Evolutionary conservation across 129 eudicot genomes (phyloP).

Genomic region (Tagetes erecta): DNA sequence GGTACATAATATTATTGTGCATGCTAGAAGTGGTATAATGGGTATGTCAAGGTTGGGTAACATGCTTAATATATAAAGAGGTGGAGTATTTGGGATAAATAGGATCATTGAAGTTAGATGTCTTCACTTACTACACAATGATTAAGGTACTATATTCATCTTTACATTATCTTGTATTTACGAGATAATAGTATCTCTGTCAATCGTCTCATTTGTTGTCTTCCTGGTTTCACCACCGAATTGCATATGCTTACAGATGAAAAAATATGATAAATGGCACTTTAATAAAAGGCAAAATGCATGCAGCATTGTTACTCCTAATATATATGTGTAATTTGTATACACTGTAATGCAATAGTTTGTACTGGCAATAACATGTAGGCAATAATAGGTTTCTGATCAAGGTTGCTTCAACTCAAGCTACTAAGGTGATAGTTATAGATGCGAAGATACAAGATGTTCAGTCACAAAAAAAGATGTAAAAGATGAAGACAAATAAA

Average conservation of each 20-base stretch:
- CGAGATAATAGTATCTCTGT: neutral
- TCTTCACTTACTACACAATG: conserved; percentile 87
- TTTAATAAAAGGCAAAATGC: conserved; percentile 80
- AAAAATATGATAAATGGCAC: conserved; percentile 76
- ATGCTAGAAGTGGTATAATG: too few species aligned
- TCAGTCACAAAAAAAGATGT: too few species aligned
- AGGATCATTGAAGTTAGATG: conserved; percentile 76
- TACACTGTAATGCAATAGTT: too few species aligned
- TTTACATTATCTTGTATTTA: conserved; percentile 11
- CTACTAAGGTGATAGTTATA: too few species aligned
- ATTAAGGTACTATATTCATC: conserved; percentile 56
- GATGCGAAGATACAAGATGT: too few species aligned
- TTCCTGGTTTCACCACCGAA: conserved; percentile 18
- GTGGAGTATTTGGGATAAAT: conserved; percentile 52
- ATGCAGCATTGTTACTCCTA: conserved; percentile 63
- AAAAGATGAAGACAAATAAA: too few species aligned
- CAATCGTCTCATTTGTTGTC: neutral
- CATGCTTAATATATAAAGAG: conserved; percentile 37
- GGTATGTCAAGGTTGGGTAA: too few species aligned
- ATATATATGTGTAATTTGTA: conserved; percentile 15
- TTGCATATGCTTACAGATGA: conserved; percentile 80
- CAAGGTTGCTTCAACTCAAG: too few species aligned
- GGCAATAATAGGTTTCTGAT: too few species aligned
- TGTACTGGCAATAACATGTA: too few species aligned
- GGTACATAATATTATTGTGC: conserved; percentile 40